These are phyloP conservation scores for Lasiodiplodia citricola DNA, from an alignment of 2,329 filamentous ascomycete species.

Conservation along the genomic window DNA sequence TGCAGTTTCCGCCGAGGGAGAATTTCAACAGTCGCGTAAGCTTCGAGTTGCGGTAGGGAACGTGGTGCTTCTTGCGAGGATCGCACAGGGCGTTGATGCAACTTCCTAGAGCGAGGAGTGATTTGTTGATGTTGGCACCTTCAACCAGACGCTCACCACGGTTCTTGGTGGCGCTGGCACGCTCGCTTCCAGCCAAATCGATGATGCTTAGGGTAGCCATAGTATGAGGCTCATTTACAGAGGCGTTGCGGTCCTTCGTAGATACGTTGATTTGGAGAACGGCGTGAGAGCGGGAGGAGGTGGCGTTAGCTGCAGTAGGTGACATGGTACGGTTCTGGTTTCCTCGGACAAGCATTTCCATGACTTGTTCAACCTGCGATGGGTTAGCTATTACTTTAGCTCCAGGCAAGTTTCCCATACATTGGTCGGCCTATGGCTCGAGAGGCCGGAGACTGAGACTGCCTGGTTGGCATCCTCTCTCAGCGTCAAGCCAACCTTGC, in stretches of 20 bases:
- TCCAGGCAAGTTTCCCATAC: constrained; percentile 54
- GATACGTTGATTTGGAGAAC: constrained; percentile 97
- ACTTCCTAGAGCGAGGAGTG: constrained; percentile 87
- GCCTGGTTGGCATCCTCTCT: constrained; percentile 93
- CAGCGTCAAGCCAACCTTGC: constrained; percentile 85
- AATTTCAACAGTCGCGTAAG: constrained; percentile 95
- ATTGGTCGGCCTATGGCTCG: constrained; percentile 87
- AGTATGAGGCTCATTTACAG: constrained; percentile 91
- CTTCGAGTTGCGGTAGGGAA: constrained; percentile 97
- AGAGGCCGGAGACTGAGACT: constrained; percentile 88
- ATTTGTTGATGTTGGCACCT: constrained; percentile 99
- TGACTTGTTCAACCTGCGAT: constrained; percentile 74
- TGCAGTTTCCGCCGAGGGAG: constrained; percentile 95
- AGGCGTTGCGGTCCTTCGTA: constrained; percentile 90
- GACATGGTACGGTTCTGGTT: constrained; percentile 96
- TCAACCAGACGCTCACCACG: constrained; percentile 88
- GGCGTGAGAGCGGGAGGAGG: constrained; percentile 94
- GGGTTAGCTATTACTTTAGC: constrained; percentile 33
- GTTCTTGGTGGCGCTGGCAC: constrained; percentile 96
- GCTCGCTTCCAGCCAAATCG: constrained; percentile 92
- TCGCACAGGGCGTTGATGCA: constrained; percentile 99
- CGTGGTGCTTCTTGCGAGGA: constrained; percentile 85
- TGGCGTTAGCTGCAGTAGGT: constrained; percentile 95
- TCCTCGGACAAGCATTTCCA: constrained; percentile 97
- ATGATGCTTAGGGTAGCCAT: constrained; percentile 99